Evolutionary conservation across 257 asterid species (phyloP).

Genomic region (Solanum paucissectum): DNA sequence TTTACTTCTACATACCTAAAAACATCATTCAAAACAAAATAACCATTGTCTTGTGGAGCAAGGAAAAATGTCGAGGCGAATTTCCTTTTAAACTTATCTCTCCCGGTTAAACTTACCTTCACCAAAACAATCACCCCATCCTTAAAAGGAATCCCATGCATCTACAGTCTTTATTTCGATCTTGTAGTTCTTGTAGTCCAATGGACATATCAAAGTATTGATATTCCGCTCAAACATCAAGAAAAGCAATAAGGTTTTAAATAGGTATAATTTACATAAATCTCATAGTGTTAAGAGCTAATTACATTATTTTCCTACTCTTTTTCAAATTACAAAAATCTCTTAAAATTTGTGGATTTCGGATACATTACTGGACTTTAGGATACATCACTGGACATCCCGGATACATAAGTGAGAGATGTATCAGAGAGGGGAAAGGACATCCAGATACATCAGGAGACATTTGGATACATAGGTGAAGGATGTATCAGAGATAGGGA

Average conservation of each 20-base stretch:
- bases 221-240: constrained; percentile 44
- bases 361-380: too few relatives aligned
- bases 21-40: constrained; percentile 68
- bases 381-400: too few relatives aligned
- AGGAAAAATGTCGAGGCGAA: constrained; percentile 81
- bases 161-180: constrained; percentile 83
- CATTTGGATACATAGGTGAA: too few relatives aligned
- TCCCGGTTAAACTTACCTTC: constrained; percentile 85
- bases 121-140: constrained; percentile 73
- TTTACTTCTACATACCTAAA: constrained; percentile 57
- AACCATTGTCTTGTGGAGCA: constrained; percentile 90
- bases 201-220: constrained; percentile 59
- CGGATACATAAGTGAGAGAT: too few relatives aligned
- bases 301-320: too few relatives aligned
- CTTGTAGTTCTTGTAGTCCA: constrained; percentile 81
- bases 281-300: background rate
- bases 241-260: background rate
- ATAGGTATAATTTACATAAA: too few relatives aligned
- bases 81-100: constrained; percentile 50
- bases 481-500: too few relatives aligned
- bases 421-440: too few relatives aligned
- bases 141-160: constrained; percentile 63
- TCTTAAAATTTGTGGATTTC: too few relatives aligned
- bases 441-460: too few relatives aligned
- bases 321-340: too few relatives aligned